Evolutionary conservation across 768 basidiomycete genomes (phyloP).

Genomic region (Tulasnella calospora): DNA sequence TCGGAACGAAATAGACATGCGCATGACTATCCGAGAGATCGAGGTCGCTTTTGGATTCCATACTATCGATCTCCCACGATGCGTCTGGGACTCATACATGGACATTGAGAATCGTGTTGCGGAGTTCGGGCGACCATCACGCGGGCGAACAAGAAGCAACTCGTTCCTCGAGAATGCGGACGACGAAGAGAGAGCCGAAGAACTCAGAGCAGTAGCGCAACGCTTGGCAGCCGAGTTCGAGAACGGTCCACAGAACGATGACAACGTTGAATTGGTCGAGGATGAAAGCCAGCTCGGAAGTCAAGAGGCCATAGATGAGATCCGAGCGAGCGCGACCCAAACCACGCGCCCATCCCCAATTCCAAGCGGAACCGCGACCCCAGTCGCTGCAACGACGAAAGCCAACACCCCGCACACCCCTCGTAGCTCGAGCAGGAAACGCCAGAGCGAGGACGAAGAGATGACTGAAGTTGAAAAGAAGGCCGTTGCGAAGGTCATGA

Average conservation of each 20-base stretch:
- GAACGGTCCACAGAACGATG: conserved; percentile 2
- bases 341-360: not conserved
- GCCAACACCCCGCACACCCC: not conserved
- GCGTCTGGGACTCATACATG: conserved; percentile 29
- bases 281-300: not conserved
- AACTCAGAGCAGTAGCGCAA: conserved; percentile 24
- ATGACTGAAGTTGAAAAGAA: conserved; percentile 18
- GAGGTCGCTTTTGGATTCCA: conserved; percentile 27
- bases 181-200: conserved; percentile 23
- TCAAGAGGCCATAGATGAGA: not conserved
- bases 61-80: conserved; percentile 17
- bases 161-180: not conserved
- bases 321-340: not conserved
- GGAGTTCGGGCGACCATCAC: not conserved
- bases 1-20: conserved; percentile 23
- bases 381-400: not conserved
- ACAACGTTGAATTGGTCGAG: not conserved
- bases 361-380: not conserved
- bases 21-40: conserved; percentile 30
- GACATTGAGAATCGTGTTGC: conserved; percentile 27
- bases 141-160: conserved; percentile 8
- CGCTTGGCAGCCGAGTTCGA: conserved; percentile 26
- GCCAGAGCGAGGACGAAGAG: not conserved
- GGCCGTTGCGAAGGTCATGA: conserved; percentile 4
- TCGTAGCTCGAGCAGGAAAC: not conserved